phyloP scores from a whole-genome alignment of 1,139 yeast genomes.

The Blastobotrys arbuscula region DNA sequence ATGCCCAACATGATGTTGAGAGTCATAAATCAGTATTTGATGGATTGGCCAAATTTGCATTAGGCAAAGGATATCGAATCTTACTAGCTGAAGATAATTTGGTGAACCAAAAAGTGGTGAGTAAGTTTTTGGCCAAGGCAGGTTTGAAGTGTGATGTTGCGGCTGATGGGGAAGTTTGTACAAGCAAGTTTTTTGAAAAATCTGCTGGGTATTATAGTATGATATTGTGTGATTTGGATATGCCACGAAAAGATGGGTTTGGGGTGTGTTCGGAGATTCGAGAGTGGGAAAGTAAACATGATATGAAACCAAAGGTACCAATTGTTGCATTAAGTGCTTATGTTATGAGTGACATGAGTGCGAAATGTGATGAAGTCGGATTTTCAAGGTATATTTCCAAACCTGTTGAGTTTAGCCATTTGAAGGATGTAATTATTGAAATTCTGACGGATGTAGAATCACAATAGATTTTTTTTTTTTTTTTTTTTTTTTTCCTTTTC shows the following conservation, averaged over 20 bases:
- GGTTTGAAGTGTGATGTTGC: conserved; percentile 71
- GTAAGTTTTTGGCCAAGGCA: conserved; percentile 65
- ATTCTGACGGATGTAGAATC: conserved; percentile 13
- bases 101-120: conserved; percentile 85
- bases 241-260: conserved; percentile 84
- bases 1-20: conserved; percentile 25
- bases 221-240: conserved; percentile 75
- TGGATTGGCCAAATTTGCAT: conserved; percentile 36
- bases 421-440: conserved; percentile 23
- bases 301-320: conserved; percentile 58
- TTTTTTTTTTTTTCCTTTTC: background rate
- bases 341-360: conserved; percentile 79
- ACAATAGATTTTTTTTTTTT: conserved; percentile 4
- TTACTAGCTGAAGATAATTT: conserved; percentile 83
- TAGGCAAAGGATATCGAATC: conserved; percentile 41
- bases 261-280: conserved; percentile 73
- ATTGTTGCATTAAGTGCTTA: conserved; percentile 78
- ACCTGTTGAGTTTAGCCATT: conserved; percentile 41
- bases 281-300: conserved; percentile 63
- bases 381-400: conserved; percentile 76
- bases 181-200: conserved; percentile 41
- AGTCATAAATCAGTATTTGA: conserved; percentile 25
- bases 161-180: conserved; percentile 66
- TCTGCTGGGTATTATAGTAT: conserved; percentile 47
- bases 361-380: conserved; percentile 64